Conservation (phyloP, 805 yeast species). For the Zygoascus ofunaensis region DNA sequence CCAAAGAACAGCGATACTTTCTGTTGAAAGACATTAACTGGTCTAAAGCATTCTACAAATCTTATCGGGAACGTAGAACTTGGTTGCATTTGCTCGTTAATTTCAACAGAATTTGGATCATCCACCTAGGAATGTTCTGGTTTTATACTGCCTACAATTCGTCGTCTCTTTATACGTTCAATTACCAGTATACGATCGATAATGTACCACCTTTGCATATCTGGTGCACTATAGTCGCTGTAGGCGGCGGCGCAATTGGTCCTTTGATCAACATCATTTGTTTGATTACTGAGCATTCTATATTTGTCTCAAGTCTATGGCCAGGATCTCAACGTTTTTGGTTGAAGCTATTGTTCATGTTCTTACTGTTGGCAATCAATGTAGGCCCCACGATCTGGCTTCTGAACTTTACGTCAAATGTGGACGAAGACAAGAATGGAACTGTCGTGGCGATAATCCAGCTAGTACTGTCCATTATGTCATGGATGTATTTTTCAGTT, state of each 20-base stretch:
- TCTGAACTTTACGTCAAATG: slow-evolving; percentile 34
- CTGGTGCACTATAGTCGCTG: slow-evolving; percentile 84
- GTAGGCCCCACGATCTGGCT: slow-evolving; percentile 46
- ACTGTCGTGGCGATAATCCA: slow-evolving; percentile 66
- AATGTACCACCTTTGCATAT: slow-evolving; percentile 79
- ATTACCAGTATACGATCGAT: slow-evolving; percentile 46
- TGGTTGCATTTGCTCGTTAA: slow-evolving; percentile 94
- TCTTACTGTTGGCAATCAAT: slow-evolving; percentile 44
- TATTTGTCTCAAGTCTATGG: slow-evolving; percentile 95
- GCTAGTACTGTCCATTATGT: slow-evolving; percentile 78
- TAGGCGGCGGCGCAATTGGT: slow-evolving; percentile 81
- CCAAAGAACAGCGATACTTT: slow-evolving; percentile 47
- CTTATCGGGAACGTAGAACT: slow-evolving; percentile 83
- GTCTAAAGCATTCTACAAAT: slow-evolving; percentile 61
- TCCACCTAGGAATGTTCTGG: slow-evolving; percentile 86
- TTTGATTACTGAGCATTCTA: slow-evolving; percentile 76
- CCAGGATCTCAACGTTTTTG: slow-evolving; percentile 96
- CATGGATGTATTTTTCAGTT: slow-evolving; percentile 78
- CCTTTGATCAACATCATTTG: slow-evolving; percentile 73
- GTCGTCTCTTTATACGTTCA: slow-evolving; percentile 68
- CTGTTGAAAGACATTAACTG: slow-evolving; percentile 50
- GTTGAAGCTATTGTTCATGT: slow-evolving; percentile 72
- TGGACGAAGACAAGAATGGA: slow-evolving; percentile 35
- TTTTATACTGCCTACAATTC: slow-evolving; percentile 82
- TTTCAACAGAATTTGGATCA: slow-evolving; percentile 96